Conservation (phyloP, 2,329 filamentous ascomycete genomes). For the Aureobasidium musti region DNA sequence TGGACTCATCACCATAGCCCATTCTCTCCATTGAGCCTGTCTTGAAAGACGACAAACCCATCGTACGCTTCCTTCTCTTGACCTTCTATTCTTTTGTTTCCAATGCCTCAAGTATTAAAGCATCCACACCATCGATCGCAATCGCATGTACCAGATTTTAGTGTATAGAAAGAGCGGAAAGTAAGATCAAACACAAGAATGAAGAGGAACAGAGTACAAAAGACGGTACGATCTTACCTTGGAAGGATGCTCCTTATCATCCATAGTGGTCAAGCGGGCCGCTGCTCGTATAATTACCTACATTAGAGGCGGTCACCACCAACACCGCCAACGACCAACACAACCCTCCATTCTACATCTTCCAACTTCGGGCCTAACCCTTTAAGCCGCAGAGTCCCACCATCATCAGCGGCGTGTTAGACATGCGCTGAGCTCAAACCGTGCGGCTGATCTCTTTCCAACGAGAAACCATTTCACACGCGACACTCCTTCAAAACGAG, state of each 20-base stretch:
- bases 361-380: not conserved
- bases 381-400: constrained; percentile 3
- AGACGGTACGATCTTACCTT: not conserved
- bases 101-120: not conserved
- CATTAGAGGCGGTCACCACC: not conserved
- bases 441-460: not conserved
- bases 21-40: not conserved
- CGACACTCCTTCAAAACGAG: not conserved
- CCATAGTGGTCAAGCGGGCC: not conserved
- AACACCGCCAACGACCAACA: not conserved
- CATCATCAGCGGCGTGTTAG: constrained; percentile 3
- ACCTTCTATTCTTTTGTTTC: not conserved
- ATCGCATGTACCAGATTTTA: not conserved
- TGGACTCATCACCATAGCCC: not conserved
- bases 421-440: not conserved
- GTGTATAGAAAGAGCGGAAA: not conserved
- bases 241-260: not conserved
- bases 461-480: not conserved
- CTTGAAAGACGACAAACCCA: not conserved
- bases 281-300: constrained; percentile 8
- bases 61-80: not conserved
- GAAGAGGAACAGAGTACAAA: not conserved
- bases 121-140: not conserved
- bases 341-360: not conserved
- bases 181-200: not conserved